Evolutionary conservation across 1,284 basidiomycete genomes (phyloP).

Genomic region (Cystobasidiaceae sp.): DNA sequence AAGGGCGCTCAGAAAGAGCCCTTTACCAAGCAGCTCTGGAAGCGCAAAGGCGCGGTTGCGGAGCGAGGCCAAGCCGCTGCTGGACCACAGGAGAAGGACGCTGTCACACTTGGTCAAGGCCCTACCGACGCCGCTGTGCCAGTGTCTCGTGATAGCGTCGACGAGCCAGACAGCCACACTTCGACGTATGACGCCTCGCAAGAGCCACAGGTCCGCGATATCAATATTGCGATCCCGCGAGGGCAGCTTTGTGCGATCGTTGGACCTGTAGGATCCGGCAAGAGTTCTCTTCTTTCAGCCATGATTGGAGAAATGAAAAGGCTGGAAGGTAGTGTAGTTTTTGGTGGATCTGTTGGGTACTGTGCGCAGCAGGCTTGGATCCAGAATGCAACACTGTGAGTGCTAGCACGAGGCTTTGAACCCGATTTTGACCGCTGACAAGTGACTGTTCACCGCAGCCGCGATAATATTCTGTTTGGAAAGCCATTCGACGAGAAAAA

Average conservation of each 20-base stretch:
- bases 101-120: constrained; percentile 13
- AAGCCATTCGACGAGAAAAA: constrained; percentile 68
- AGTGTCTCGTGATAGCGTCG: background rate
- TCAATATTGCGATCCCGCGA: constrained; percentile 56
- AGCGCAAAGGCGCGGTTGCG: constrained; percentile 20
- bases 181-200: constrained; percentile 49
- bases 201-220: constrained; percentile 50
- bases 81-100: constrained; percentile 31
- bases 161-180: constrained; percentile 7
- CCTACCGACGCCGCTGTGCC: constrained; percentile 18
- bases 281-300: constrained; percentile 65
- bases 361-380: constrained; percentile 70
- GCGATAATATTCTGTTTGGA: constrained; percentile 82
- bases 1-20: background rate
- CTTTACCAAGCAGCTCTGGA: constrained; percentile 25
- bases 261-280: constrained; percentile 43
- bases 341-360: constrained; percentile 41
- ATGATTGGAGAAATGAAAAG: constrained; percentile 69
- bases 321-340: constrained; percentile 52
- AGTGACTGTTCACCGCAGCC: constrained; percentile 54
- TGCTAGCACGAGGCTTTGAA: background rate
- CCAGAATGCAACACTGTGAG: constrained; percentile 63
- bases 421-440: background rate
- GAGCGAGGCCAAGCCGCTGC: constrained; percentile 22
- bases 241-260: constrained; percentile 59